Percentiles rank a stretch among this genome's conserved stretches.
Evolutionary conservation across 2,329 filamentous ascomycete genomes (phyloP).

Genomic region (Penicillium sp.): DNA sequence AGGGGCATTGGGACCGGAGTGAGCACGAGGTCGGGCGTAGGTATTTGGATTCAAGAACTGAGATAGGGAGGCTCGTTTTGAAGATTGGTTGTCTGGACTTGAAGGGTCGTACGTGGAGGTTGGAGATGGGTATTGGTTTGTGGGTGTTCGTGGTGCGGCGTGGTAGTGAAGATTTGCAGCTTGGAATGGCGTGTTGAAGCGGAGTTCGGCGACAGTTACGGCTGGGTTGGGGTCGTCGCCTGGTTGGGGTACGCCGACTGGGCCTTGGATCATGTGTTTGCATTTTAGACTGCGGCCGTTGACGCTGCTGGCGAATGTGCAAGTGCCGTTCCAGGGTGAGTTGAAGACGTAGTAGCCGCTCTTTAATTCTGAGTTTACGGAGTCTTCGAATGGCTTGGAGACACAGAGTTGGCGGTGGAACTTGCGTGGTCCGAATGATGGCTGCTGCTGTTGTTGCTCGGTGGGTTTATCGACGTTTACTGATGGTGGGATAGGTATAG

Average conservation of each 20-base stretch:
- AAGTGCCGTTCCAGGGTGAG: slow-evolving; percentile 84
- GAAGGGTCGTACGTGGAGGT: slow-evolving; percentile 18
- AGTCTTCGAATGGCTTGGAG: slow-evolving; percentile 26
- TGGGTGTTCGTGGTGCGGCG: slow-evolving; percentile 12
- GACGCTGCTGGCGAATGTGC: slow-evolving; percentile 78
- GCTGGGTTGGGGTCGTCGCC: slow-evolving; percentile 32
- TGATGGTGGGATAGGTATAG: slow-evolving; percentile 7
- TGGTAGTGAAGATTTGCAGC: slow-evolving; percentile 31
- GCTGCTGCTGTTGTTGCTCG: slow-evolving; percentile 1
- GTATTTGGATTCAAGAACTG: slow-evolving; percentile 33
- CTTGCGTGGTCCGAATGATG: slow-evolving; percentile 22
- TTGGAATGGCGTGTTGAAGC: slow-evolving; percentile 78
- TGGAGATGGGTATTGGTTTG: slow-evolving; percentile 12
- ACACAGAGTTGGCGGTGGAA: slow-evolving; percentile 36
- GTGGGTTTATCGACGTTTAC: slow-evolving; percentile 6
- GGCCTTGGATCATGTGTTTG: slow-evolving; percentile 63
- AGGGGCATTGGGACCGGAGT: slow-evolving; percentile 23
- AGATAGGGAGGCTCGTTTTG: slow-evolving; percentile 33
- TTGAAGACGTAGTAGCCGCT: slow-evolving; percentile 67
- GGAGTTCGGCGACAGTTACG: slow-evolving; percentile 73
- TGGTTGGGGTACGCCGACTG: slow-evolving; percentile 19
- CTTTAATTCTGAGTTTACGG: slow-evolving; percentile 23
- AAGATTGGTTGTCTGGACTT: slow-evolving; percentile 9
- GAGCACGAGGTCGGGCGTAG: slow-evolving; percentile 28
- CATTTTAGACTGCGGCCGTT: slow-evolving; percentile 74